phyloP scores from a whole-genome alignment of 306 rosid genomes.

The Vigna angularis region DNA sequence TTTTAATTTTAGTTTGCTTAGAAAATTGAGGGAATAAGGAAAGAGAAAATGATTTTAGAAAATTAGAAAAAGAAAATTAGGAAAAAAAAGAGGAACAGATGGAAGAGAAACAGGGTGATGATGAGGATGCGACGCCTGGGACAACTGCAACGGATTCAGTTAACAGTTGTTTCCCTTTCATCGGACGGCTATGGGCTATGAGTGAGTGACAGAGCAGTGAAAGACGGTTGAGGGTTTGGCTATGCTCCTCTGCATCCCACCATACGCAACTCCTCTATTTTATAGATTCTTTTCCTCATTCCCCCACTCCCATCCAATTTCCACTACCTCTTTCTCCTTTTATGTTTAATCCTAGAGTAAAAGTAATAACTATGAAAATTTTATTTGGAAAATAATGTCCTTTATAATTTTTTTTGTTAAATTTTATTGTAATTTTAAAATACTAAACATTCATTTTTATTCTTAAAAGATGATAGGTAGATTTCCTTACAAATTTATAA shows the following conservation, averaged over 20 bases:
- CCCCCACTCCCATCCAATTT: background rate
- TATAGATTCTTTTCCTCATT: constrained; percentile 13
- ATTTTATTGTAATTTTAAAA: too few species aligned
- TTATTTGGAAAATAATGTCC: too few species aligned
- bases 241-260: constrained; percentile 38
- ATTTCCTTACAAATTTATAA: too few species aligned
- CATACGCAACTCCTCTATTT: constrained; percentile 24
- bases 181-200: constrained; percentile 53
- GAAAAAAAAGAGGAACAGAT: background rate
- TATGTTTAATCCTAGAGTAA: background rate
- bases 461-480: too few species aligned
- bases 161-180: constrained; percentile 45
- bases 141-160: constrained; percentile 34
- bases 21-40: background rate
- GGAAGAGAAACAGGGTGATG: constrained; percentile 34
- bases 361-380: too few species aligned
- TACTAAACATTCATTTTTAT: too few species aligned
- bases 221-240: constrained; percentile 40
- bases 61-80: constrained; percentile 28
- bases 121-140: constrained; percentile 52
- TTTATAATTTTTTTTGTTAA: too few species aligned
- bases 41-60: background rate
- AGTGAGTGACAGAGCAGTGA: constrained; percentile 35
- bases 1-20: background rate
- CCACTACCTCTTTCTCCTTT: background rate